These are phyloP conservation scores for Ailanthus altissimus DNA, from an alignment of 345 rosid species.

Conservation along the genomic window DNA sequence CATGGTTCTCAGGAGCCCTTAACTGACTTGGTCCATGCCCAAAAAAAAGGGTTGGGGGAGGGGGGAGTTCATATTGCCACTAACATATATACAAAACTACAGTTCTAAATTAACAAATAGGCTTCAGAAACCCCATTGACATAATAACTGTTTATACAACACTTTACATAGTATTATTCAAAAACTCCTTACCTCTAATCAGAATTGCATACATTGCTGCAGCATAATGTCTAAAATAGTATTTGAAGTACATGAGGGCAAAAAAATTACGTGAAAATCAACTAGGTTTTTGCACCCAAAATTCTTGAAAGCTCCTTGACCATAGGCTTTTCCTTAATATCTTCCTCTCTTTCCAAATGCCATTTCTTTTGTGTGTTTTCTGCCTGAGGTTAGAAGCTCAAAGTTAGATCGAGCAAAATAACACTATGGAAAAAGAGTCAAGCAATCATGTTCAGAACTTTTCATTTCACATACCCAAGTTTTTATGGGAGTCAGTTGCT, in stretches of 20 bases:
- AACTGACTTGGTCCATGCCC: too few relatives aligned
- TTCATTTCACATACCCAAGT: constrained; percentile 57
- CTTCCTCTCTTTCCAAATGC: constrained; percentile 50
- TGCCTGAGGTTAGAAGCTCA: constrained; percentile 45
- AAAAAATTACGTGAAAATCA: constrained; percentile 20
- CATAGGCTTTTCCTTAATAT: constrained; percentile 62
- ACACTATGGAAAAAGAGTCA: constrained; percentile 12
- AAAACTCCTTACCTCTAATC: background rate
- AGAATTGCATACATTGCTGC: background rate
- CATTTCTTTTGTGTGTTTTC: constrained; percentile 66
- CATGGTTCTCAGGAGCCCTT: too few relatives aligned
- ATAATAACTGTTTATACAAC: background rate
- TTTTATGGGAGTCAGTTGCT: constrained; percentile 59
- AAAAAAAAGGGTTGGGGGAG: too few relatives aligned
- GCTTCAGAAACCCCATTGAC: background rate
- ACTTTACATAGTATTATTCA: constrained; percentile 2
- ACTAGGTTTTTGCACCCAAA: constrained; percentile 49
- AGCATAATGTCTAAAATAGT: background rate
- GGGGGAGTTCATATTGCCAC: background rate
- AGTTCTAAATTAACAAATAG: background rate
- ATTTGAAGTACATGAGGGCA: background rate
- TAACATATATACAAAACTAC: background rate
- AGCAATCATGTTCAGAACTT: constrained; percentile 3
- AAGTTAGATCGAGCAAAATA: background rate
- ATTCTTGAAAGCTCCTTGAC: constrained; percentile 71